phyloP scores from a whole-genome alignment of 805 yeast genomes.

The Yamadazyma endophytica region DNA sequence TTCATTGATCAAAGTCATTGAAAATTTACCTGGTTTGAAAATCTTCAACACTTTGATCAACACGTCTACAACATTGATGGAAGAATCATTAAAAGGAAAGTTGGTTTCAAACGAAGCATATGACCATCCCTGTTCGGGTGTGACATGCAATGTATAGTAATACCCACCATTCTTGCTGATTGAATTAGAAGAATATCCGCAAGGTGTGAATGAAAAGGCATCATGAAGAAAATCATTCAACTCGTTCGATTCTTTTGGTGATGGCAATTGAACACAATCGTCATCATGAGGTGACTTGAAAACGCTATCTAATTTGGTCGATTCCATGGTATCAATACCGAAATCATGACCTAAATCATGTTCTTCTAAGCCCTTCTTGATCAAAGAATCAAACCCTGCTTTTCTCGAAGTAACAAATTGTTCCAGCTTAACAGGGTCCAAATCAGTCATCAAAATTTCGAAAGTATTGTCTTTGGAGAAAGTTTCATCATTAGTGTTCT shows the following conservation, averaged over 20 bases:
- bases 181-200: constrained; percentile 92
- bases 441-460: constrained; percentile 87
- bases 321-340: constrained; percentile 65
- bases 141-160: constrained; percentile 83
- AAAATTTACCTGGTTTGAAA: constrained; percentile 74
- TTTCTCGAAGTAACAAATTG: constrained; percentile 56
- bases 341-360: constrained; percentile 76
- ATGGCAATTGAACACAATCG: constrained; percentile 22
- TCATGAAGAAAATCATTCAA: constrained; percentile 56
- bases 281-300: constrained; percentile 44
- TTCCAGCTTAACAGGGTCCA: constrained; percentile 52
- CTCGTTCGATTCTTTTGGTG: constrained; percentile 28
- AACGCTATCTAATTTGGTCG: constrained; percentile 63
- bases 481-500: constrained; percentile 5
- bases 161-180: constrained; percentile 45
- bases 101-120: constrained; percentile 95
- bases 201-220: constrained; percentile 88
- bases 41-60: constrained; percentile 55
- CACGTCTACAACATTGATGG: constrained; percentile 49
- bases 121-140: constrained; percentile 93
- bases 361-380: constrained; percentile 42
- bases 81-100: constrained; percentile 46
- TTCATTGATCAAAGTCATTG: constrained; percentile 39
- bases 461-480: constrained; percentile 60
- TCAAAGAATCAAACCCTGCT: constrained; percentile 36